Evolutionary conservation across 2,329 filamentous ascomycete species (phyloP).

Genomic region (Ceratocystis variospora): DNA sequence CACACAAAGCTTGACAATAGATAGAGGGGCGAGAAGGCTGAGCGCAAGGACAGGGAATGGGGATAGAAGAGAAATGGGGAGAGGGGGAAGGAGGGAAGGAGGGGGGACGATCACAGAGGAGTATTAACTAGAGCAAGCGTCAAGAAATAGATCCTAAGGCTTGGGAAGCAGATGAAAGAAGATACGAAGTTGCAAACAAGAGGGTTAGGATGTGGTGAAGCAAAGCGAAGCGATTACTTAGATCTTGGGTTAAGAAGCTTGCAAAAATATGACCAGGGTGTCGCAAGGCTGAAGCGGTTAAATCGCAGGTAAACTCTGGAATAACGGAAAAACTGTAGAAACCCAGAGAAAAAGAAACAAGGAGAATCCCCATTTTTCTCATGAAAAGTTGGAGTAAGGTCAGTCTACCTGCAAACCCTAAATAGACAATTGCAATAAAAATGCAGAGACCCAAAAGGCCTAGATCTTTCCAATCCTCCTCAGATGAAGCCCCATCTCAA

Average conservation of each 20-base stretch:
- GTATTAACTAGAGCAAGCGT: constrained; percentile 27
- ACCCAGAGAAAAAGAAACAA: neutral
- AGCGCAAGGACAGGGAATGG: constrained; percentile 9
- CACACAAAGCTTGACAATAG: constrained; percentile 27
- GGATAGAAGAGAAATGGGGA: neutral
- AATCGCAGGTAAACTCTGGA: neutral
- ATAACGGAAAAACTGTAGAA: neutral
- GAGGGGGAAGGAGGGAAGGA: neutral
- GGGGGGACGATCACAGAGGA: constrained; percentile 2
- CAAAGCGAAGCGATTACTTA: constrained; percentile 7
- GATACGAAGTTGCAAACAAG: constrained; percentile 5
- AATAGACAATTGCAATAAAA: neutral
- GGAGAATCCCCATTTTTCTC: neutral
- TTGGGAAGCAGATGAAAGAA: constrained; percentile 11
- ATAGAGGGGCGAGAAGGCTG: constrained; percentile 20
- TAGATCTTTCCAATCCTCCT: neutral
- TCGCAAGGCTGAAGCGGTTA: constrained; percentile 15
- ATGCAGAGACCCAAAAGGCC: neutral
- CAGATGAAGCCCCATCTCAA: neutral
- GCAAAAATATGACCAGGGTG: constrained; percentile 1
- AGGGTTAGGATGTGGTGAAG: constrained; percentile 11
- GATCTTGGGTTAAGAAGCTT: constrained; percentile 8
- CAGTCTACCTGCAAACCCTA: neutral
- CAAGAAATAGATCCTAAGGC: constrained; percentile 21
- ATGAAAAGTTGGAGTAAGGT: neutral